These are phyloP conservation scores for Auriscalpium orientale DNA, from an alignment of 768 basidiomycete genomes.

Conservation along the genomic window DNA sequence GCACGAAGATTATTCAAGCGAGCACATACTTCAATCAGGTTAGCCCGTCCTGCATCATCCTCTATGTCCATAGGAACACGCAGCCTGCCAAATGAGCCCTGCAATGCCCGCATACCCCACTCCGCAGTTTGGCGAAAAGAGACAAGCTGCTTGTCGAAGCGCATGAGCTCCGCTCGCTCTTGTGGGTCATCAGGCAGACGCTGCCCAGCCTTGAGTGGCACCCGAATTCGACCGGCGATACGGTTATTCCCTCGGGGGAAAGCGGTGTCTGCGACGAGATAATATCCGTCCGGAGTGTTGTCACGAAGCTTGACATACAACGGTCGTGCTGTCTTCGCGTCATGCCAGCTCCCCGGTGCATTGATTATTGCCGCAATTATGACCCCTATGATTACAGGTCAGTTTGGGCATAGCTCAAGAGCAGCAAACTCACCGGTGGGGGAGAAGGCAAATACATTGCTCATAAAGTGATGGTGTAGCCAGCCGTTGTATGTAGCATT, in stretches of 20 bases:
- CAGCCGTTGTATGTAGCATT: background rate
- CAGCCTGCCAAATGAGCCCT: constrained; percentile 40
- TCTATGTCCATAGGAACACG: constrained; percentile 23
- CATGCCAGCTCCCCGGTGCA: background rate
- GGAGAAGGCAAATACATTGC: background rate
- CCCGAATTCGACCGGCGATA: background rate
- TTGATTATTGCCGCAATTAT: background rate
- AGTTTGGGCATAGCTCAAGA: background rate
- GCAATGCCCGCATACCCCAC: constrained; percentile 41
- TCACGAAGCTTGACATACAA: background rate
- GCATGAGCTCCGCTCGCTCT: constrained; percentile 5
- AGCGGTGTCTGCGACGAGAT: background rate
- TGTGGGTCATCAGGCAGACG: constrained; percentile 1
- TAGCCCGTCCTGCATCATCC: constrained; percentile 15
- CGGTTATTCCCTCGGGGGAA: background rate
- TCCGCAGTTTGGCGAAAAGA: constrained; percentile 37
- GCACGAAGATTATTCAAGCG: constrained; percentile 28
- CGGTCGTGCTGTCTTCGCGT: background rate
- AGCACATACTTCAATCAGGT: constrained; percentile 30
- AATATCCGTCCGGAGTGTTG: background rate
- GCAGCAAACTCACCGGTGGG: background rate
- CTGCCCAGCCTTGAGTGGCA: background rate
- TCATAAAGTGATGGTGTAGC: background rate
- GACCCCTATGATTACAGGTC: background rate
- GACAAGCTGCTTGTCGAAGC: constrained; percentile 6